Evolutionary conservation across 495 filamentous ascomycete genomes (phyloP).

Genomic region (Penicillium cinerascens): DNA sequence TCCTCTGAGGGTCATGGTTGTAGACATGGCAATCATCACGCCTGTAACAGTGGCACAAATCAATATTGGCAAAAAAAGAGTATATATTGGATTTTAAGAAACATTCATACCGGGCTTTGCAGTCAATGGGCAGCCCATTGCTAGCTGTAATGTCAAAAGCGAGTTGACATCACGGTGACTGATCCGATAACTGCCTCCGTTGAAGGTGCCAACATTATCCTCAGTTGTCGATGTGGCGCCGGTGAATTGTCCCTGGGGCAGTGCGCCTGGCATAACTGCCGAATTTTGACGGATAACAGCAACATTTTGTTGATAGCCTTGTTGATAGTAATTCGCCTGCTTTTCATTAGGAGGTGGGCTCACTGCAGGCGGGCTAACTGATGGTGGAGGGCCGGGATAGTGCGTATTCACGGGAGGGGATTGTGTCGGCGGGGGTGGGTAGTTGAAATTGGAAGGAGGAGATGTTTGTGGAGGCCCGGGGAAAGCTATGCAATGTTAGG

Average conservation of each 20-base stretch:
- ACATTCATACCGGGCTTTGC: constrained; percentile 67
- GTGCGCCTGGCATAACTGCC: constrained; percentile 38
- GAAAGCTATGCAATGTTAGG: constrained; percentile 12
- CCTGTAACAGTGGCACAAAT: constrained; percentile 39
- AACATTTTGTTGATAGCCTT: constrained; percentile 4
- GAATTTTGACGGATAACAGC: constrained; percentile 4
- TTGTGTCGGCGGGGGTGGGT: constrained; percentile 37
- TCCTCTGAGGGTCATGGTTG: constrained; percentile 78
- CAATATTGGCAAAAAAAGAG: neutral
- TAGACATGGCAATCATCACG: constrained; percentile 92
- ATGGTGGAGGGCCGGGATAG: constrained; percentile 17
- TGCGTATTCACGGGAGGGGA: constrained; percentile 4
- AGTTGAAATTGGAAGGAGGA: constrained; percentile 33
- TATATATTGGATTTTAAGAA: too few relatives aligned
- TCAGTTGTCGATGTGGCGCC: constrained; percentile 54
- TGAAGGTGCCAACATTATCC: constrained; percentile 91
- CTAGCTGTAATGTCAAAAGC: constrained; percentile 82
- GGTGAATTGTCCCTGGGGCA: constrained; percentile 50
- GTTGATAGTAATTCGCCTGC: constrained; percentile 1
- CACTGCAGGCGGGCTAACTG: constrained; percentile 15
- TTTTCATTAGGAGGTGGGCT: neutral
- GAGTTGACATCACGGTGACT: constrained; percentile 91
- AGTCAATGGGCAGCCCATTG: constrained; percentile 78
- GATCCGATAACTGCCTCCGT: constrained; percentile 90
- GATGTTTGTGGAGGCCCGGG: constrained; percentile 11